A percentile compares a stretch with the other conserved stretches of the same genome.
Evolutionary conservation across 192 early-diverging fungal species (phyloP).

Genomic region (Coemansia sp.): DNA sequence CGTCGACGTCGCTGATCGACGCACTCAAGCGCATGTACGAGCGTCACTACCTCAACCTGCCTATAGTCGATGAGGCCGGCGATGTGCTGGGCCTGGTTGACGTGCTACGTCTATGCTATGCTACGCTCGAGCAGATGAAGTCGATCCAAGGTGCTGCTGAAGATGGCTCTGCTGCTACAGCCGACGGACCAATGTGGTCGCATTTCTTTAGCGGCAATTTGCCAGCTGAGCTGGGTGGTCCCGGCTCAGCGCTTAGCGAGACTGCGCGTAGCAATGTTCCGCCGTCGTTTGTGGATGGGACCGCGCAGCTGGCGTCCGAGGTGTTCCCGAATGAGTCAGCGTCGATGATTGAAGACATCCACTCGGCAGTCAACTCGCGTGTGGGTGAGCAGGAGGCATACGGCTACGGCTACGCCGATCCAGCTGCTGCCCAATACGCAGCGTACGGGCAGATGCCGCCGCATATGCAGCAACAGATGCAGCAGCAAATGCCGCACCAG

Average conservation of each 20-base stretch:
- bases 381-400: conserved; percentile 55
- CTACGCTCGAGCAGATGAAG: conserved; percentile 78
- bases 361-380: conserved; percentile 57
- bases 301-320: conserved; percentile 44
- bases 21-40: conserved; percentile 86
- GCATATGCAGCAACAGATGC: conserved; percentile 34
- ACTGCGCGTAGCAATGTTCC: conserved; percentile 32
- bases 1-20: conserved; percentile 74
- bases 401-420: conserved; percentile 31
- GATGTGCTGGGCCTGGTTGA: conserved; percentile 77
- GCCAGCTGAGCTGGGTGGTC: conserved; percentile 62
- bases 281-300: conserved; percentile 49
- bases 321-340: conserved; percentile 57
- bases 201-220: conserved; percentile 75
- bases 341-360: conserved; percentile 57
- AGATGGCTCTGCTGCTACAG: conserved; percentile 7
- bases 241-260: conserved; percentile 11
- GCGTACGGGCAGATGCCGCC: conserved; percentile 26
- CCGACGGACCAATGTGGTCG: conserved; percentile 69
- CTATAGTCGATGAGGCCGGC: conserved; percentile 70
- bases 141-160: conserved; percentile 54
- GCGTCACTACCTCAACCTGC: conserved; percentile 81
- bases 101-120: conserved; percentile 80
- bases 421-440: conserved; percentile 33
- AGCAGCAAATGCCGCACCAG: conserved; percentile 36